Percentiles rank a stretch among this genome's conserved stretches.
Evolutionary conservation across 1,284 basidiomycete genomes (phyloP).

Genomic region (Phlebopus sp.): DNA sequence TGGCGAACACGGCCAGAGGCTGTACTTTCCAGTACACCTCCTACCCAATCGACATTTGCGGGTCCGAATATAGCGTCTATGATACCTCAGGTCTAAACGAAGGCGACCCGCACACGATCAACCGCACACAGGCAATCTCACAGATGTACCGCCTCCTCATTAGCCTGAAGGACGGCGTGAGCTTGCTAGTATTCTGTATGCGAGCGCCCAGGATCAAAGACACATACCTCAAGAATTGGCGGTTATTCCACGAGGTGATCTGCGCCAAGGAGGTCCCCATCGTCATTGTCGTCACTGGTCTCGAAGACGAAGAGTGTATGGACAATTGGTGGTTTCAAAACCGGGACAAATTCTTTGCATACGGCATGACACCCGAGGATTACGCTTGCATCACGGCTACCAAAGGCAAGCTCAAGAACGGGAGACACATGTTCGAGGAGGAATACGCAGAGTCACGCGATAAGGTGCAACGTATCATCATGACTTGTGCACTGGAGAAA

Average conservation of each 20-base stretch:
- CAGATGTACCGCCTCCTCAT: neutral
- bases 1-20: conserved; percentile 1
- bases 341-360: neutral
- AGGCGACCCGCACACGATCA: neutral
- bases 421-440: neutral
- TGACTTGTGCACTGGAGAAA: no score
- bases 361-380: neutral
- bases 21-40: conserved; percentile 1
- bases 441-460: neutral
- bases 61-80: neutral
- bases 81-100: conserved; percentile 10
- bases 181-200: conserved; percentile 30
- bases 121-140: neutral
- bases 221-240: conserved; percentile 24
- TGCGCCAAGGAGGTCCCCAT: conserved; percentile 4
- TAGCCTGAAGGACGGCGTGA: conserved; percentile 23
- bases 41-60: neutral
- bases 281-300: conserved; percentile 6
- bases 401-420: neutral
- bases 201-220: conserved; percentile 24
- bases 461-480: no score
- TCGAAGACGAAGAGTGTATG: conserved; percentile 9
- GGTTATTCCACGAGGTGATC: conserved; percentile 11
- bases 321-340: conserved; percentile 6
- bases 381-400: conserved; percentile 7